Base-by-base conservation (phyloP, 2,329 filamentous ascomycete species). In the Ceratocystis colombiana region DNA sequence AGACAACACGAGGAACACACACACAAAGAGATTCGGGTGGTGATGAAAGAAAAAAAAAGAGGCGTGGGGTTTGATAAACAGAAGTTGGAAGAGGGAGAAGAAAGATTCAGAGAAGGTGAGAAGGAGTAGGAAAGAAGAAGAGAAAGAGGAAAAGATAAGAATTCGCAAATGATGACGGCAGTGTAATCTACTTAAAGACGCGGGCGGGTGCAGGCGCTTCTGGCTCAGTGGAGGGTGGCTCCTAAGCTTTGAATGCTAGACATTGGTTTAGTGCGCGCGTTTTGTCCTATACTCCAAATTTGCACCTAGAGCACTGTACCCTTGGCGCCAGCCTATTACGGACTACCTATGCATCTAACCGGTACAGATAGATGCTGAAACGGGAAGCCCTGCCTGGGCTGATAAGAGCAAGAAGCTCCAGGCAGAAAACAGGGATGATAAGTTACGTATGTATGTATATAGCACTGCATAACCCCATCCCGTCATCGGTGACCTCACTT, bases 151-250 rank as follows among this genome's bases (percentile, higher is more conserved):
- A 64, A 44, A 6, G 55, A 59, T 15, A 12, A 59, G 57, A 55
- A 46, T 50, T 12, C 17, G 62, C 28, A 37, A 62, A 67, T 59
- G 66, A 66, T 59, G 50, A 68, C 28, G 45, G 61, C 41, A 63
- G 41, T 25, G 45, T 17, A 44, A 61, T 61, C 37, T 41, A 64
- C 50, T 64, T 64, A 53, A 64, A 64, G 28, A 64, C n/a, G 30
- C 17, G 30, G 55, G 55, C n/a, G 25, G 64, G 53, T n/a, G n/a
- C 8, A 10, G 3, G 46, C 15, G 45, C n/a, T 6, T 48, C 5
- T 48, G 15, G 45, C 2, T n/a, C 45, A 48, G 45, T 48, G 45
- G 15, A 15, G 61, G 7, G 48, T 20, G 22, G 5, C 28, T 5
- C 28, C 28, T 28, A 22, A 53, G 48, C 48, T 28, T 55, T 25